Base-by-base conservation (phyloP, 805 yeast genomes). In the Wickerhamiella brachini region DNA sequence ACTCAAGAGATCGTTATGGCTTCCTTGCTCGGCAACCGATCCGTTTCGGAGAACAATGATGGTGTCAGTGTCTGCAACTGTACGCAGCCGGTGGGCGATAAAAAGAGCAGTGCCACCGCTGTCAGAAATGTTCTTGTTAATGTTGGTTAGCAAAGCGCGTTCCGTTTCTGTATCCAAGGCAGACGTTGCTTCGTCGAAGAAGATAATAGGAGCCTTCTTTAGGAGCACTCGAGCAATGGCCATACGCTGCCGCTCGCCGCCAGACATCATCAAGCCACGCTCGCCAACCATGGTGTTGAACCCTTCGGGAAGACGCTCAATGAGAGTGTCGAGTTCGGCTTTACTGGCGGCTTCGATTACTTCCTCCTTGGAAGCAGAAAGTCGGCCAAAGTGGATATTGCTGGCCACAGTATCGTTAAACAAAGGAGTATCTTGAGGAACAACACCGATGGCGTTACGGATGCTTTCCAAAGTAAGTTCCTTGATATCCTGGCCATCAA, bases 151-250 rank as follows among this genome's bases (percentile, higher is more conserved):
- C 45, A 93, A 70, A 2, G 85, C 75, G 65, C 85, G 95, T 62
- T 93, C 98, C 0, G 98, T 93, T 60, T 89, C 95, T 10, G 98
- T 93, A 65, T 93, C 98, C 46, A 93, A 72, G 0, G 98, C 97
- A 47, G 95, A 83, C 0, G 98, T 68, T 2, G 98, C 97, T 63
- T 93, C 98, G 63, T 93, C 98, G 58, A 93, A 89, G 65, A 93
- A 90, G 51, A 94, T 84, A 47, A 93, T 86, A 24, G 93, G 90
- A 0, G 97, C 79, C 56, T 79, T 74, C 66, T 93, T 93, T 58
- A 93, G 68, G 44, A 93, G 66, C n/a, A 93, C 77, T 56, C 98
- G 75, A 0, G 97, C 93, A 57, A 93, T 87, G 0, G 98, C 97
- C 44, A 93, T 71, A 55, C 98, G 72, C 68, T 93, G 98, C 65